A percentile compares a stretch with the other conserved stretches of the same genome.
phyloP scores from a whole-genome alignment of 192 early-diverging fungal species.

The Polychytrium aggregatum region DNA sequence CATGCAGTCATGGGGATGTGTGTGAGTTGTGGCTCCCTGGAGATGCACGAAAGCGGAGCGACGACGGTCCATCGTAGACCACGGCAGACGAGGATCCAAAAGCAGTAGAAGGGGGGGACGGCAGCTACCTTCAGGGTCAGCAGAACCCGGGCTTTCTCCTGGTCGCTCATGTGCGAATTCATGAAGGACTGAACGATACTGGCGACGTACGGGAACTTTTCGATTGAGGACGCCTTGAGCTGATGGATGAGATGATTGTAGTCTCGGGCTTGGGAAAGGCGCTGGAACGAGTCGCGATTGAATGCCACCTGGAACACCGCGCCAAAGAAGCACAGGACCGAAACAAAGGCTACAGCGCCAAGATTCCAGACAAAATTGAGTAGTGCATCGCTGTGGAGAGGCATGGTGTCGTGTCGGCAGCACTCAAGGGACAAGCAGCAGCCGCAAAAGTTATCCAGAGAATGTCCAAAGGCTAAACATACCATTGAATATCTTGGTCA shows the following conservation, averaged over 20 bases:
- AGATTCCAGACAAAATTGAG: no score
- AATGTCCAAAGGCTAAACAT: not conserved
- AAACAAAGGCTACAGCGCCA: not conserved
- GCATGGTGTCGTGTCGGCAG: no score
- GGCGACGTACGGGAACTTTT: slow-evolving; percentile 20
- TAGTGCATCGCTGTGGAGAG: no score
- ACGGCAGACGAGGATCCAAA: no score
- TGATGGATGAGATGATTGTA: slow-evolving; percentile 9
- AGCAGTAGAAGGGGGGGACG: no score
- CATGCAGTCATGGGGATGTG: no score
- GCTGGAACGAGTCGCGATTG: slow-evolving; percentile 12
- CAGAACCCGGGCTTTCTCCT: slow-evolving; percentile 15
- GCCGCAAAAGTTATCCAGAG: not conserved
- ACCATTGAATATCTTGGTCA: slow-evolving; percentile 18
- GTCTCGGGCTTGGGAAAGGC: slow-evolving; percentile 16
- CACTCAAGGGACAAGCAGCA: no score
- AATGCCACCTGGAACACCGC: slow-evolving; percentile 7
- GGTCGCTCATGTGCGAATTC: slow-evolving; percentile 11
- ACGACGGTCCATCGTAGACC: no score
- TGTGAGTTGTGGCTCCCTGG: no score
- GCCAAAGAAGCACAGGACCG: slow-evolving; percentile 9
- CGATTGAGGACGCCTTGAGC: slow-evolving; percentile 1
- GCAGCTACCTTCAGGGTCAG: slow-evolving; percentile 14
- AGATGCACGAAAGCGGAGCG: no score
- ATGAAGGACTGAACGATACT: slow-evolving; percentile 19